These are phyloP conservation scores for Monilinia fructigena DNA, from an alignment of 2,329 filamentous ascomycete species.

Conservation along the genomic window DNA sequence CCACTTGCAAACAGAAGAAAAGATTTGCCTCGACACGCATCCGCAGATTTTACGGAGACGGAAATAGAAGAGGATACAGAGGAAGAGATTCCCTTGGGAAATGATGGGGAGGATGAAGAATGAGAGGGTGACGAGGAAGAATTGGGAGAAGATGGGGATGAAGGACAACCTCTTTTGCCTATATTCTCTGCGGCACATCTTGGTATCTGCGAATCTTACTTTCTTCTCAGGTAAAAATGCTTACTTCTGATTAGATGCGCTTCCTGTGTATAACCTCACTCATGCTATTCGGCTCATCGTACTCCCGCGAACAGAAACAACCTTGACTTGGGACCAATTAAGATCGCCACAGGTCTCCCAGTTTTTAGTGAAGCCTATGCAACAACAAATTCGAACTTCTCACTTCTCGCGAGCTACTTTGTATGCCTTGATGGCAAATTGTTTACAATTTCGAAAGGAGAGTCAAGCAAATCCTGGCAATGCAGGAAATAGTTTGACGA, in stretches of 20 bases:
- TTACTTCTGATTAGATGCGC: constrained; percentile 59
- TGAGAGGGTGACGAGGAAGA: constrained; percentile 44
- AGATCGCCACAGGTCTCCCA: constrained; percentile 95
- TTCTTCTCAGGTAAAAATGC: constrained; percentile 22
- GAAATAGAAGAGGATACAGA: constrained; percentile 50
- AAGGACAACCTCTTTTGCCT: constrained; percentile 60
- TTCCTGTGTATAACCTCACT: constrained; percentile 87
- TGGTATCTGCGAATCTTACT: constrained; percentile 48
- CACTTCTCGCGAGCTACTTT: constrained; percentile 85
- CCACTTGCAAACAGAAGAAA: constrained; percentile 29
- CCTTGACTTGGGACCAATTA: constrained; percentile 90
- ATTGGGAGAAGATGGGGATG: constrained; percentile 43
- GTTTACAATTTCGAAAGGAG: constrained; percentile 89
- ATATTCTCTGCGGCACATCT: constrained; percentile 79
- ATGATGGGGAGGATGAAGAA: constrained; percentile 37
- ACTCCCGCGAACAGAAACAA: constrained; percentile 83
- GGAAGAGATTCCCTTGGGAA: constrained; percentile 28
- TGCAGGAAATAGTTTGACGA: constrained; percentile 77
- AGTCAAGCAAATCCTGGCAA: constrained; percentile 78
- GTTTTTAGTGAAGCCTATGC: constrained; percentile 93
- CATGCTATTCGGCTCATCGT: constrained; percentile 86
- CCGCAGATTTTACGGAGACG: constrained; percentile 64
- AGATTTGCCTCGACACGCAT: constrained; percentile 44
- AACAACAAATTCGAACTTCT: constrained; percentile 77
- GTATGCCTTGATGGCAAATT: constrained; percentile 91